Evolutionary conservation across 202 grass and related monocot species (phyloP).

Genomic region (Dendrocalamus latiflorus): DNA sequence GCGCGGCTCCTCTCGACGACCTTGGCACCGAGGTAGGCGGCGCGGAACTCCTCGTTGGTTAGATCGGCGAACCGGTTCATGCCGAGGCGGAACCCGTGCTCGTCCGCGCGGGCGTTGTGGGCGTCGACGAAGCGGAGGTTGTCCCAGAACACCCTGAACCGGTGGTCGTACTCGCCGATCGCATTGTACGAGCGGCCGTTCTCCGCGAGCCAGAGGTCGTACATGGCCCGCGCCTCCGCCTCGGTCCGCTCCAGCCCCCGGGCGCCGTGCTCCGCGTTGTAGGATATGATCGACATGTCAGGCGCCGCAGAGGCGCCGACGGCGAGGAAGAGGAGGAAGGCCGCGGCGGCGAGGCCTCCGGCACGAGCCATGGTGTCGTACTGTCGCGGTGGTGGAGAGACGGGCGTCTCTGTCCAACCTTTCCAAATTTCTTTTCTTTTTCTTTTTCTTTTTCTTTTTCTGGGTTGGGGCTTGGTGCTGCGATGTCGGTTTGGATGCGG

Average conservation of each 20-base stretch:
- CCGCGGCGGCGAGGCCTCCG: background rate
- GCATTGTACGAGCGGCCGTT: constrained; percentile 41
- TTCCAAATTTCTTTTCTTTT: background rate
- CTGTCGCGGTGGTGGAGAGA: background rate
- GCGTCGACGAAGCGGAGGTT: constrained; percentile 69
- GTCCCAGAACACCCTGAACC: constrained; percentile 59
- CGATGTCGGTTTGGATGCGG: background rate
- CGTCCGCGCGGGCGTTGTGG: constrained; percentile 46
- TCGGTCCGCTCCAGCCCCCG: constrained; percentile 47
- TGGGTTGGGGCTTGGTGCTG: background rate
- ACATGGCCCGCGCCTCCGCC: constrained; percentile 33
- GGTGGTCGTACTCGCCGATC: constrained; percentile 45
- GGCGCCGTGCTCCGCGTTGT: constrained; percentile 45
- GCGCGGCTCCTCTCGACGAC: background rate
- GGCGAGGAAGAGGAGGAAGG: constrained; percentile 10
- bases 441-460: background rate
- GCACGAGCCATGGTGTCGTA: constrained; percentile 23
- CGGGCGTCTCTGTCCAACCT: constrained; percentile 36
- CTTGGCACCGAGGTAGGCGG: constrained; percentile 7
- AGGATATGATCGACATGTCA: constrained; percentile 64
- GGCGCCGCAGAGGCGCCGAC: background rate
- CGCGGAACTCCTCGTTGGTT: constrained; percentile 76
- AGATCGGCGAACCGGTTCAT: constrained; percentile 81
- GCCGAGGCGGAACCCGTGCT: constrained; percentile 36
- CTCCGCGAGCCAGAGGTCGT: no score